Evolutionary conservation across 139 green algal species (phyloP), one percentile per base, ranked within the genome.

Genomic region (Astrephomene gubernaculifera): DNA sequence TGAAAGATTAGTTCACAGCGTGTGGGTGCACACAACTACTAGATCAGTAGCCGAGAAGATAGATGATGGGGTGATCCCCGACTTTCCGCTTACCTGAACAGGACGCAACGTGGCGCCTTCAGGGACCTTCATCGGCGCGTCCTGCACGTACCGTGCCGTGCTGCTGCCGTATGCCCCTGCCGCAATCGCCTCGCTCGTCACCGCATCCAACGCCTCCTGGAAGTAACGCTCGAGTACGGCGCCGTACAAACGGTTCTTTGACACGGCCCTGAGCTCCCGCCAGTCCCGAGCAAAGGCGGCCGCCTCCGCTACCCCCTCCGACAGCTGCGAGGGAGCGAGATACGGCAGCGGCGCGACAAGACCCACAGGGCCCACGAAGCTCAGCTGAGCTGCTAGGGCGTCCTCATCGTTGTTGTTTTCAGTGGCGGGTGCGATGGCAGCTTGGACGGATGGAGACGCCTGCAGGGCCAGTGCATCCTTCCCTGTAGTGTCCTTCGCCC

Each of bases 241-340:
- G 61, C 78, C 78, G 63, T 75, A 84, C 78, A 84, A 22, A 14
- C 78, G 82, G 72, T 87, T 89, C 44, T 90, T 80, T 2, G 89
- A 86, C 21, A 95, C 73, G 22, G 90, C 81, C 0, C 92, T 86
- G 82, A 96, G 89, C 92, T 97, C 93, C 12, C 38, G 35, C 95
- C 95, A 98, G 70, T 96, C 95, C 0, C 89, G 69, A 4, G 93
- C 94, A 90, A 97, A 97, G 1, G 87, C 72, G 0, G 60, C 44
- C 0, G 91, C 93, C 38, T 91, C 89, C 19, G 70, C 71, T 81
- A 97, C 65, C 44, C 91, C 89, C 72, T 90, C 84, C 25, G 67
- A 52, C 81, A 97, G 74, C 60, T 69, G 41, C 0, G 24, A 4
- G 0, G 53, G 43, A n/a, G 43, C 63, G 29, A 94, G 78, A 6